Conservation (phyloP, 495 filamentous ascomycete genomes). For the Aspergillus carlsbadensis region DNA sequence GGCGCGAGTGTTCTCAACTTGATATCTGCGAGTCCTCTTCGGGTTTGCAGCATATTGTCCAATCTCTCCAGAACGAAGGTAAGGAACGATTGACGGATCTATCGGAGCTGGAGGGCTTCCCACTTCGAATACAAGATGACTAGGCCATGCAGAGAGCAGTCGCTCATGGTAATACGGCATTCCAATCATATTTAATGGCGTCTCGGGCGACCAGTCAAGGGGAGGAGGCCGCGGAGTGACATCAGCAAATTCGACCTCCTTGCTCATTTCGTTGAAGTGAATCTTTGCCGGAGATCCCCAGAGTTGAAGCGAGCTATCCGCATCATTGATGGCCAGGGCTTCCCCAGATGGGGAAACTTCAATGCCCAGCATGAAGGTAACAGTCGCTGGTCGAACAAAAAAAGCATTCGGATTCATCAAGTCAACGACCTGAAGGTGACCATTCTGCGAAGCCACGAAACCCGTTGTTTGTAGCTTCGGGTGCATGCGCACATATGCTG, state of each 20-base stretch:
- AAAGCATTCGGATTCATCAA: slow-evolving; percentile 90
- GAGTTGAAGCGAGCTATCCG: slow-evolving; percentile 74
- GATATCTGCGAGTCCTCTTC: slow-evolving; percentile 70
- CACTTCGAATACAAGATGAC: slow-evolving; percentile 75
- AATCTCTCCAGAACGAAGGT: slow-evolving; percentile 65
- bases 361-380: slow-evolving; percentile 69
- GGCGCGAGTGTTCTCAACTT: slow-evolving; percentile 75
- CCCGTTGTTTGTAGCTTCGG: slow-evolving; percentile 90
- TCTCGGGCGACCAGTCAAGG: slow-evolving; percentile 71
- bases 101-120: slow-evolving; percentile 77
- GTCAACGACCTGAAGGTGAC: slow-evolving; percentile 92
- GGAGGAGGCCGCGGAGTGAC: slow-evolving; percentile 46
- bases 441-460: slow-evolving; percentile 84
- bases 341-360: slow-evolving; percentile 91
- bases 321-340: slow-evolving; percentile 78
- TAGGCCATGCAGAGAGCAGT: slow-evolving; percentile 87
- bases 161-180: slow-evolving; percentile 91
- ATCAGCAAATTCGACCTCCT: slow-evolving; percentile 76
- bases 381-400: slow-evolving; percentile 83
- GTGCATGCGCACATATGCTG: slow-evolving; percentile 92
- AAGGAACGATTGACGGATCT: slow-evolving; percentile 68
- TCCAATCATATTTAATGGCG: slow-evolving; percentile 79
- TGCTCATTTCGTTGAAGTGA: slow-evolving; percentile 81
- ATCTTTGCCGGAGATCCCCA: slow-evolving; percentile 93
- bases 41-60: slow-evolving; percentile 77